Conservation (phyloP, 768 basidiomycete species). For the Kwoniella newhampshirensis region DNA sequence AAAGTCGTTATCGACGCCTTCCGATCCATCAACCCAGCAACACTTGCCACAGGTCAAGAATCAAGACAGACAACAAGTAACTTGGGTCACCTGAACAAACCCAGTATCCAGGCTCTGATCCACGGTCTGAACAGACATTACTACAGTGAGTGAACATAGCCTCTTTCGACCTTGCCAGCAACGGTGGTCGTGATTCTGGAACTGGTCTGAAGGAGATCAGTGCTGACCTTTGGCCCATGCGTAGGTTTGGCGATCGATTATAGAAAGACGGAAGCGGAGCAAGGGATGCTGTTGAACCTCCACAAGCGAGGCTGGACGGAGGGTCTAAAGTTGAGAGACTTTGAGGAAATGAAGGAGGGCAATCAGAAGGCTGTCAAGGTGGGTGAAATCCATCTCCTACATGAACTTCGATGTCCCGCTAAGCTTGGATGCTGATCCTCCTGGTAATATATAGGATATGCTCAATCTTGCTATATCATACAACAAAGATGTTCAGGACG, state of each 20-base stretch:
- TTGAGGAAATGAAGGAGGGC: constrained; percentile 76
- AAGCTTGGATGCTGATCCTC: neutral
- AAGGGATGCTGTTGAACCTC: constrained; percentile 97
- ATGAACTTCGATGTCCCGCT: neutral
- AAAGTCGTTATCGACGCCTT: constrained; percentile 99
- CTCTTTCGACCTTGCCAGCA: no score
- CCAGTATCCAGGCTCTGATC: constrained; percentile 97
- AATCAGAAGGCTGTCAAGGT: constrained; percentile 97
- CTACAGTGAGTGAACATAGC: constrained; percentile 58
- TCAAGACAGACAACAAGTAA: constrained; percentile 96
- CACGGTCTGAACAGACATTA: constrained; percentile 98
- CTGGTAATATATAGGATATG: constrained; percentile 67
- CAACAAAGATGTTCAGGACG: constrained; percentile 97
- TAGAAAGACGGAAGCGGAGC: constrained; percentile 96
- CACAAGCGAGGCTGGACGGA: constrained; percentile 99
- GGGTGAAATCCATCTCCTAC: constrained; percentile 33
- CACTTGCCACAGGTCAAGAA: constrained; percentile 86
- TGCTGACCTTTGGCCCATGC: neutral
- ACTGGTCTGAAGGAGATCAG: neutral
- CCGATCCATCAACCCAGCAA: constrained; percentile 88
- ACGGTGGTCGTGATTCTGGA: no score
- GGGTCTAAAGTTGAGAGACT: constrained; percentile 86
- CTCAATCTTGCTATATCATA: constrained; percentile 86
- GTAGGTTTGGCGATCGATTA: constrained; percentile 85
- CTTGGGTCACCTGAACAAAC: constrained; percentile 97